A percentile compares a stretch with the other conserved stretches of the same genome.
phyloP scores from a whole-genome alignment of 1,139 yeast species.

The Groenewaldozyma sp. region DNA sequence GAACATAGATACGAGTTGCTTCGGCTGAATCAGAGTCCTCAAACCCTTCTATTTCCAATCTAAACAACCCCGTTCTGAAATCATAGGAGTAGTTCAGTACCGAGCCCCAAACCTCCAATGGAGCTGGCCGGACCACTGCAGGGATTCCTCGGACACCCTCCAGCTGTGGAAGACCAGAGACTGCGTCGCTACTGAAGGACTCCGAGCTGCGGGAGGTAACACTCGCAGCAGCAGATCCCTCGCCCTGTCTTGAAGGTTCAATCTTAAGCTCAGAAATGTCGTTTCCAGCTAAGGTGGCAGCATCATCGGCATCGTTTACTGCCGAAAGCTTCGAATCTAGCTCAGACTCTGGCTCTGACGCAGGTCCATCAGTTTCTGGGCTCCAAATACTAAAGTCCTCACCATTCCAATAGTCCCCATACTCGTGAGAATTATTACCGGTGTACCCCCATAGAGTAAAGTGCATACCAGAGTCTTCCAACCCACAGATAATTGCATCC shows the following conservation, averaged over 20 bases:
- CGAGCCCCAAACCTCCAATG: conserved; percentile 49
- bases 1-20: conserved; percentile 51
- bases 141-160: conserved; percentile 43
- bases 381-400: conserved; percentile 87
- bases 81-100: conserved; percentile 47
- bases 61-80: conserved; percentile 38
- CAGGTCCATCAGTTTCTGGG: conserved; percentile 12
- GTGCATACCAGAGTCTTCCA: conserved; percentile 60
- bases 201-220: not conserved
- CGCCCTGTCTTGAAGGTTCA: conserved; percentile 1
- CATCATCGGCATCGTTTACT: not conserved
- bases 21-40: conserved; percentile 14
- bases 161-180: conserved; percentile 1
- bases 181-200: too few species aligned
- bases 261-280: conserved; percentile 1
- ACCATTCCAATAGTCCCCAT: conserved; percentile 85
- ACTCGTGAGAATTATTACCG: conserved; percentile 53
- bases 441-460: conserved; percentile 81
- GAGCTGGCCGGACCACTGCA: conserved; percentile 67
- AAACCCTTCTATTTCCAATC: conserved; percentile 35
- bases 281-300: not conserved
- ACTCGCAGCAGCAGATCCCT: conserved; percentile 2
- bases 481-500: conserved; percentile 66
- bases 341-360: conserved; percentile 5
- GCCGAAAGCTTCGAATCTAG: not conserved